A percentile compares a stretch with the other conserved stretches of the same genome.
Conservation (phyloP, 768 basidiomycete species). For the Pleurotus salmoneostramineus region DNA sequence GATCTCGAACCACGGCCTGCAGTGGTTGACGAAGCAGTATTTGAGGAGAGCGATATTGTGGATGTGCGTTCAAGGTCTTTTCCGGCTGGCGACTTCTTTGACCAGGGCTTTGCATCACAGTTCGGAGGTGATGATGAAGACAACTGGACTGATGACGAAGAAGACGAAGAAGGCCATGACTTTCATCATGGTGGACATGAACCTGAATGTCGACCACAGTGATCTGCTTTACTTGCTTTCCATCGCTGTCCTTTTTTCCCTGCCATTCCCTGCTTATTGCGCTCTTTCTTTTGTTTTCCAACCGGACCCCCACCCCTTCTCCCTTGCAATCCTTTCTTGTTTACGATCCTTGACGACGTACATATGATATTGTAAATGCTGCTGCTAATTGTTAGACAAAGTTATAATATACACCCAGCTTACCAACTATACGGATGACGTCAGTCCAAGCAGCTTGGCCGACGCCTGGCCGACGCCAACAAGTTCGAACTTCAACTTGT, state of each 20-base stretch:
- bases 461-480: too few species aligned
- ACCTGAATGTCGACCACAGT: constrained; percentile 64
- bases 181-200: constrained; percentile 19
- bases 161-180: constrained; percentile 56
- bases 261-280: not conserved
- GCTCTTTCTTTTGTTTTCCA: not conserved
- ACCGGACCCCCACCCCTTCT: too few species aligned
- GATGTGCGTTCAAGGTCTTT: constrained; percentile 82
- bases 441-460: too few species aligned
- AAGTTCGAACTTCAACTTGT: too few species aligned
- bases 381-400: too few species aligned
- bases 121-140: constrained; percentile 73
- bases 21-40: constrained; percentile 65
- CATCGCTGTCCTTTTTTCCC: not conserved
- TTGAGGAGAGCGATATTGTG: constrained; percentile 73
- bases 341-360: not conserved
- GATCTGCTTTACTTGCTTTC: constrained; percentile 13
- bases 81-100: constrained; percentile 77
- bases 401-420: too few species aligned
- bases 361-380: too few species aligned
- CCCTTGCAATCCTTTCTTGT: too few species aligned
- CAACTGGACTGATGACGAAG: constrained; percentile 69
- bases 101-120: constrained; percentile 65
- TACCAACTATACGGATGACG: too few species aligned
- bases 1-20: constrained; percentile 71